phyloP scores from a whole-genome alignment of 2,329 filamentous ascomycete genomes.

The Bisporella sp. region DNA sequence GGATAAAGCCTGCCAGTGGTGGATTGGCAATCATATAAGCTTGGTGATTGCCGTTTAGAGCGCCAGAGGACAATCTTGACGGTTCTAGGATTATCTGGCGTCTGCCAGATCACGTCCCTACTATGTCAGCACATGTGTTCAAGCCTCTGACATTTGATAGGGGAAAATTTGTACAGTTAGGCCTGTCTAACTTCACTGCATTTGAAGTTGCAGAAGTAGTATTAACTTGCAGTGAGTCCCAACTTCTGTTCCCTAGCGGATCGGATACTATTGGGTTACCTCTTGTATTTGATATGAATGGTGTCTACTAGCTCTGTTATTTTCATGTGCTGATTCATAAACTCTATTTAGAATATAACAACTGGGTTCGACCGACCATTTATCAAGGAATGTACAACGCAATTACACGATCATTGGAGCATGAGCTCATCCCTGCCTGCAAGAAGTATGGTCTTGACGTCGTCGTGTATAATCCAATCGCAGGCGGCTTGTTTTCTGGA shows the following conservation, averaged over 20 bases:
- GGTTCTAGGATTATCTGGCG: no score
- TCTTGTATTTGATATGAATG: no score
- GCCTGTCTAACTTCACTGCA: conserved; percentile 77
- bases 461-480: conserved; percentile 76
- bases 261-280: no score
- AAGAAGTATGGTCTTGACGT: conserved; percentile 71
- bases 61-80: no score
- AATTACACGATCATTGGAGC: conserved; percentile 68
- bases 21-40: no score
- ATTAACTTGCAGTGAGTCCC: conserved; percentile 52
- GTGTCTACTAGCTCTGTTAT: no score
- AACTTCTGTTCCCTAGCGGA: no score
- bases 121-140: no score
- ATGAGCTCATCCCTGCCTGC: conserved; percentile 67
- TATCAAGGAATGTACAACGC: conserved; percentile 88
- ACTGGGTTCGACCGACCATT: conserved; percentile 63
- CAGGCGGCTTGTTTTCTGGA: conserved; percentile 73
- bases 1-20: no score
- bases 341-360: conserved; percentile 45
- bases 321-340: no score
- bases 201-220: conserved; percentile 85
- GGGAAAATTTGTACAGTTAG: conserved; percentile 76
- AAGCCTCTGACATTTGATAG: conserved; percentile 3
- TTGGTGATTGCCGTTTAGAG: no score
- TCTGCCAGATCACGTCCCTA: no score